Percentiles rank a stretch among this genome's conserved stretches.
Evolutionary conservation across 257 asterid species (phyloP).

Genomic region (Euphrasia confusa): DNA sequence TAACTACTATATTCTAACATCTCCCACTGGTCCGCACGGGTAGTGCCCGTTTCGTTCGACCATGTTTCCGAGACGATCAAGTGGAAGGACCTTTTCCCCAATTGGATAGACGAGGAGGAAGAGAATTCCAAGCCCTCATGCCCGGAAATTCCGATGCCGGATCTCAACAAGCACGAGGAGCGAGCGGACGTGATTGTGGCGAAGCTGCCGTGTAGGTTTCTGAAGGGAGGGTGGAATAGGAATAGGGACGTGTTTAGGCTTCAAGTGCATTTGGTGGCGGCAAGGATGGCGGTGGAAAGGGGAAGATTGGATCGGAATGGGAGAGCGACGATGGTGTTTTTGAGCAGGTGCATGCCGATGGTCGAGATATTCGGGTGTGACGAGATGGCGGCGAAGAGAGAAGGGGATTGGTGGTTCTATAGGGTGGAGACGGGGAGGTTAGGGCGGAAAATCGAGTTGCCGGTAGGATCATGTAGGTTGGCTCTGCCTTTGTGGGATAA

Average conservation of each 20-base stretch:
- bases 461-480: constrained; percentile 81
- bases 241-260: constrained; percentile 73
- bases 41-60: constrained; percentile 35
- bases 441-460: constrained; percentile 60
- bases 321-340: constrained; percentile 49
- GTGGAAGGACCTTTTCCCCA: constrained; percentile 82
- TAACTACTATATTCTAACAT: too few species aligned
- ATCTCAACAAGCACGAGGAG: constrained; percentile 16
- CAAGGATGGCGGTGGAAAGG: constrained; percentile 55
- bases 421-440: constrained; percentile 45
- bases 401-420: constrained; percentile 87
- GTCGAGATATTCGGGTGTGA: constrained; percentile 75
- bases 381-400: constrained; percentile 45
- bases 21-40: constrained; percentile 45
- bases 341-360: constrained; percentile 79
- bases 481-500: constrained; percentile 88
- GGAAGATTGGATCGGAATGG: constrained; percentile 51
- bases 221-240: constrained; percentile 67
- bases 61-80: constrained; percentile 45
- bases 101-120: constrained; percentile 96
- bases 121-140: constrained; percentile 70
- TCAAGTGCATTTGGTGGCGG: constrained; percentile 68
- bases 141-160: constrained; percentile 90
- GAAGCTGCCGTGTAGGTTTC: constrained; percentile 53
- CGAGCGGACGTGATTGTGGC: constrained; percentile 65